Conservation (phyloP, 148 eudicot genomes). For the Vaccinium myrtillus region DNA sequence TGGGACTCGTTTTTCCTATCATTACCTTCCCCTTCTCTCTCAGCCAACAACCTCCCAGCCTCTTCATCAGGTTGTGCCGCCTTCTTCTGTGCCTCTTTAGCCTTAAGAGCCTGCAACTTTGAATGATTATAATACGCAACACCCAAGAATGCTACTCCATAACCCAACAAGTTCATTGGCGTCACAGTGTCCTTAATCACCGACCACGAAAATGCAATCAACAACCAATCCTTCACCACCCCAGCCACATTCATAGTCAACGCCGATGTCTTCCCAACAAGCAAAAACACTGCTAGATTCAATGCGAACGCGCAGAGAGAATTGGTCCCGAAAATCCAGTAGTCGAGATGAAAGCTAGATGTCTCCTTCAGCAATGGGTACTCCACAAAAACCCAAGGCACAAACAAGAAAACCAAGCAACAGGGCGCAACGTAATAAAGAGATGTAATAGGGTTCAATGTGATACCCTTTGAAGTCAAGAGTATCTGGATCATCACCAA, state of each 20-base stretch:
- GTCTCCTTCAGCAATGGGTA: slow-evolving; percentile 19
- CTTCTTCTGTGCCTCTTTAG: slow-evolving; percentile 16
- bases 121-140: slow-evolving; percentile 17
- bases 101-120: slow-evolving; percentile 17
- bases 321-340: slow-evolving; percentile 18
- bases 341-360: slow-evolving; percentile 10
- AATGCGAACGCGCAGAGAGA: slow-evolving; percentile 16
- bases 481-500: slow-evolving; percentile 25
- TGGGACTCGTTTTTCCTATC: slow-evolving; percentile 15
- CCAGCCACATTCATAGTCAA: slow-evolving; percentile 30
- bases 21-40: slow-evolving; percentile 4
- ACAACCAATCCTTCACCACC: slow-evolving; percentile 29
- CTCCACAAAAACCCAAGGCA: slow-evolving; percentile 22
- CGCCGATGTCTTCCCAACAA: slow-evolving; percentile 26
- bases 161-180: slow-evolving; percentile 14
- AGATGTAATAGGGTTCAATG: slow-evolving; percentile 23
- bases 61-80: slow-evolving; percentile 4
- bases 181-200: slow-evolving; percentile 18
- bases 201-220: slow-evolving; percentile 25
- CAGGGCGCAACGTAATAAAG: slow-evolving; percentile 24
- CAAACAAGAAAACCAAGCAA: slow-evolving; percentile 20
- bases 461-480: slow-evolving; percentile 17
- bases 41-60: background rate
- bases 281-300: slow-evolving; percentile 24
- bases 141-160: slow-evolving; percentile 15